These are phyloP conservation scores for Hyaloscypha variabilis DNA, from an alignment of 495 filamentous ascomycete genomes.

Conservation along the genomic window DNA sequence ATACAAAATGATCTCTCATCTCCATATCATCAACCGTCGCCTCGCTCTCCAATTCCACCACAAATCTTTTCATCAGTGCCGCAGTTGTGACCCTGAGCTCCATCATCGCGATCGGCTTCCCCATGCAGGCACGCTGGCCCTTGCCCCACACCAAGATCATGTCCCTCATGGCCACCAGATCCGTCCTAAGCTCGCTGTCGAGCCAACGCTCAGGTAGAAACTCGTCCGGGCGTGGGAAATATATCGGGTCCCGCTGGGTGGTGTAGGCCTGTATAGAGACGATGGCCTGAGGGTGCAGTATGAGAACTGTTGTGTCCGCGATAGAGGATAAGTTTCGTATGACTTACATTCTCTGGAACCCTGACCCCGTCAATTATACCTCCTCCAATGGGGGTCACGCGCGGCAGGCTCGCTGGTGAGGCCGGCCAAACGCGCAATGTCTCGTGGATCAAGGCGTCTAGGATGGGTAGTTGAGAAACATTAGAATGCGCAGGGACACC, in stretches of 20 bases:
- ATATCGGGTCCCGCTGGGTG: neutral
- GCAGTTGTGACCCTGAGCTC: neutral
- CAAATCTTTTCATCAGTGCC: neutral
- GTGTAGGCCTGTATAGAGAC: neutral
- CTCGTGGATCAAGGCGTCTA: neutral
- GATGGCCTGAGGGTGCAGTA: neutral
- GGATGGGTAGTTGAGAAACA: neutral
- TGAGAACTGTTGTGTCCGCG: neutral
- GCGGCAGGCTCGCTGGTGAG: neutral
- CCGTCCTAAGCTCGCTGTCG: neutral
- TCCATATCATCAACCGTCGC: neutral
- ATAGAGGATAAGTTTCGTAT: neutral
- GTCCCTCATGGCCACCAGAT: neutral
- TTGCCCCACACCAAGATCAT: neutral
- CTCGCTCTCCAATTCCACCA: neutral
- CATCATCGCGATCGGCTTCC: neutral
- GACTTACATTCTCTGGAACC: neutral
- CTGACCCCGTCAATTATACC: neutral
- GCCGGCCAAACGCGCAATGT: neutral
- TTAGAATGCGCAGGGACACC: neutral
- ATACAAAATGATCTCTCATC: slow-evolving; percentile 4
- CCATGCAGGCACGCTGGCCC: neutral
- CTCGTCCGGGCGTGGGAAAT: neutral
- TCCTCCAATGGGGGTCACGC: neutral
- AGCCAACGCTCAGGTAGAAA: neutral